A percentile compares a stretch with the other conserved stretches of the same genome.
These are phyloP conservation scores for Rheum nobile DNA, from an alignment of 148 eudicot species.

Conservation along the genomic window DNA sequence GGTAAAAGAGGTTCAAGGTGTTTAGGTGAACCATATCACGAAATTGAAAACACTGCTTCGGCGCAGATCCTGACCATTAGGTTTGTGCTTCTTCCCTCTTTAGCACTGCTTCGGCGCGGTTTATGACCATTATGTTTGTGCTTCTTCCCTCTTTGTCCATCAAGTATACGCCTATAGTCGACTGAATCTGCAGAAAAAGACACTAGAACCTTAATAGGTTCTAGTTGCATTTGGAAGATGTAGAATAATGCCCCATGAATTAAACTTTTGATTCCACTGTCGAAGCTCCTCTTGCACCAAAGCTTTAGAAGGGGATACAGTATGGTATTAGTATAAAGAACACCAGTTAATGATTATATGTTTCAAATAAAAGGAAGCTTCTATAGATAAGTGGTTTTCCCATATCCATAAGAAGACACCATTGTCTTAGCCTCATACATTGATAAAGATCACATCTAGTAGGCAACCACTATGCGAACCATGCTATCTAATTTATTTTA, in stretches of 20 bases:
- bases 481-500: background rate
- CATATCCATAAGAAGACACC: background rate
- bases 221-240: too few species aligned
- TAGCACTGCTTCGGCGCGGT: too few species aligned
- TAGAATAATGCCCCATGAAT: slow-evolving; percentile 55
- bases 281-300: slow-evolving; percentile 97
- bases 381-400: background rate
- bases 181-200: too few species aligned
- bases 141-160: too few species aligned
- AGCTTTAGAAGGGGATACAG: slow-evolving; percentile 93
- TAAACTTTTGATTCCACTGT: slow-evolving; percentile 72
- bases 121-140: too few species aligned
- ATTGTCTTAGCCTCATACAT: background rate
- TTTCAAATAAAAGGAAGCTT: background rate
- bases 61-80: too few species aligned
- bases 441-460: background rate
- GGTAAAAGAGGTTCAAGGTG: too few species aligned
- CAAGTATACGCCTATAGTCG: too few species aligned
- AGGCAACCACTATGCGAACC: background rate
- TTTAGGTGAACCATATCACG: too few species aligned
- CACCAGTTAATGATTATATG: slow-evolving; percentile 4
- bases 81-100: too few species aligned
- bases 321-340: slow-evolving; percentile 25
- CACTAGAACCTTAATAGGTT: too few species aligned
- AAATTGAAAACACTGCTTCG: too few species aligned